A percentile compares a stretch with the other conserved stretches of the same genome.
These are phyloP conservation scores for Adiantum capillusveneris DNA, from an alignment of 75 land plant genomes.

Conservation along the genomic window DNA sequence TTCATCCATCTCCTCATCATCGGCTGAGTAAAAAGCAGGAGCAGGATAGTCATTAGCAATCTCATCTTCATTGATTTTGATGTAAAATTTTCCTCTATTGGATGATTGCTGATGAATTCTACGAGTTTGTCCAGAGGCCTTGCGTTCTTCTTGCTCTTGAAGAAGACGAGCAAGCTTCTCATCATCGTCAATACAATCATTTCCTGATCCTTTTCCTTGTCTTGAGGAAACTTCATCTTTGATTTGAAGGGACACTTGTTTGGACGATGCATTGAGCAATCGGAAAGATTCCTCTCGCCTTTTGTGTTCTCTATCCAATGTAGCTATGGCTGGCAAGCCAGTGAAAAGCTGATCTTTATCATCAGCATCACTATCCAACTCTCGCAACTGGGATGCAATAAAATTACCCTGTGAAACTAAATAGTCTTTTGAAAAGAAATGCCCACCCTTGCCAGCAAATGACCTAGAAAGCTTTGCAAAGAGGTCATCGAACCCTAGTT, in stretches of 20 bases:
- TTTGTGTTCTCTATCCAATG: conserved; percentile 52
- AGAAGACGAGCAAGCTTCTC: conserved; percentile 67
- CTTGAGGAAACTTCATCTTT: conserved; percentile 8
- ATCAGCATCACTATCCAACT: conserved; percentile 53
- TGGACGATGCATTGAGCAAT: background rate
- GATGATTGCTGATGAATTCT: conserved; percentile 9
- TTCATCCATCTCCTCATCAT: conserved; percentile 72
- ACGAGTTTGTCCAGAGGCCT: conserved; percentile 17
- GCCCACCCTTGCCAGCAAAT: conserved; percentile 33
- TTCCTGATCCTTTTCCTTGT: conserved; percentile 1
- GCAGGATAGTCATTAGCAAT: conserved; percentile 89
- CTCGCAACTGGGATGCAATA: conserved; percentile 59
- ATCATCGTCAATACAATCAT: conserved; percentile 47
- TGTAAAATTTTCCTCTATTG: conserved; percentile 49
- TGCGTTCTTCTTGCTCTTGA: conserved; percentile 78
- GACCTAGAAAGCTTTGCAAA: conserved; percentile 67
- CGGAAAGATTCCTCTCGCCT: conserved; percentile 11
- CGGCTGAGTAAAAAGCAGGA: conserved; percentile 74
- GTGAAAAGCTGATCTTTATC: conserved; percentile 46
- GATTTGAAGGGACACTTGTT: conserved; percentile 12
- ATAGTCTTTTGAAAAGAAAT: conserved; percentile 49
- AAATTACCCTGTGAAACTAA: conserved; percentile 58
- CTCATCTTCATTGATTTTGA: conserved; percentile 92
- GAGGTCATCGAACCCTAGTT: conserved; percentile 60
- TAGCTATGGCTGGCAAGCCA: conserved; percentile 52